A percentile compares a stretch with the other conserved stretches of the same genome.
These are phyloP conservation scores for Ophiorrhiza pumila DNA, from an alignment of 257 asterid species.

Conservation along the genomic window DNA sequence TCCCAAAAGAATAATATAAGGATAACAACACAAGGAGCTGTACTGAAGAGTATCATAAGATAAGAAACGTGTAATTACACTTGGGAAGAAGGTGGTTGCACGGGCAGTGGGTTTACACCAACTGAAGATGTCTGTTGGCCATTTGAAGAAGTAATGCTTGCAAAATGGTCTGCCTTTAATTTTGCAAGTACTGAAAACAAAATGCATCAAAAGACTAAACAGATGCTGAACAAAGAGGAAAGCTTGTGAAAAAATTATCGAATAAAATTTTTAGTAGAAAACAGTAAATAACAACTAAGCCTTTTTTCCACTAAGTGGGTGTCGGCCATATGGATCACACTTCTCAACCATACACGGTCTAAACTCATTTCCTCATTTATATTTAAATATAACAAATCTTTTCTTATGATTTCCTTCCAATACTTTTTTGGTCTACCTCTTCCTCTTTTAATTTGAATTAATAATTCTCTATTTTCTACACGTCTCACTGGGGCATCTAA, in stretches of 20 bases:
- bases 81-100: slow-evolving; percentile 63
- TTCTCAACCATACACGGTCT: no score
- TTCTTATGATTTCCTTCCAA: no score
- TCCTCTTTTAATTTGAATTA: no score
- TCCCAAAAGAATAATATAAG: background rate
- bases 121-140: slow-evolving; percentile 73
- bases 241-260: background rate
- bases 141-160: slow-evolving; percentile 56
- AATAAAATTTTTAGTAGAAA: background rate
- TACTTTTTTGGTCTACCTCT: no score
- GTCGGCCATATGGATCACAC: no score
- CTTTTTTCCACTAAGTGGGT: no score
- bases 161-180: slow-evolving; percentile 45
- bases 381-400: no score
- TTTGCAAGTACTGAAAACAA: slow-evolving; percentile 42
- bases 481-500: no score
- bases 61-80: slow-evolving; percentile 42
- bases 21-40: slow-evolving; percentile 4
- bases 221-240: slow-evolving; percentile 12
- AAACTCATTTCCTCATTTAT: no score
- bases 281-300: no score
- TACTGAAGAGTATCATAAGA: slow-evolving; percentile 16
- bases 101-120: slow-evolving; percentile 69
- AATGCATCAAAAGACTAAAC: slow-evolving; percentile 17
- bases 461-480: no score